Base-by-base conservation (phyloP, 495 filamentous ascomycete species). In the Aspergillus ellipticus region DNA sequence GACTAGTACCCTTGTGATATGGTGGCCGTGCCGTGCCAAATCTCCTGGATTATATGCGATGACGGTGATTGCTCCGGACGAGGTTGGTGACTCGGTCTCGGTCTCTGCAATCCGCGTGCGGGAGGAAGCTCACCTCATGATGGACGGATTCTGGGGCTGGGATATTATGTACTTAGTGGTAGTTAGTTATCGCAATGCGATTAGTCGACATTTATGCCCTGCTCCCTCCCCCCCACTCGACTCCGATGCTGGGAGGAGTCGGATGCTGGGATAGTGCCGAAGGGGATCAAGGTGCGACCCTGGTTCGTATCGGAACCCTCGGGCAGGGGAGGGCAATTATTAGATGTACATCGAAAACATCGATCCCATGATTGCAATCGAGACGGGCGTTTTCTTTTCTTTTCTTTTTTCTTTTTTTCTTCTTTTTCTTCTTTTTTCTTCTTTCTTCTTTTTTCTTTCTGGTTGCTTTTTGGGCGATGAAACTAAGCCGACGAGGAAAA, bases 261-360 rank as follows among this genome's bases (percentile, higher is more conserved):
- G 35, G 35, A 15, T 15, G n/a, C 35, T 39, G 35, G 35, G 35
- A 39, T 39, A 39, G 35, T 13, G 35, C 45, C 22, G 45, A 24
- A 48, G 45, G 21, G 45, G 11, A 16, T 28, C 45, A 48, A 26
- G 43, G 16, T 16, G 45, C 17, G 28, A 48, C 45, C 45, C 45
- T 48, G 45, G 45, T 48, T 47, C 17, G 45, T 48, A 48, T 48
- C 45, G 45, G 45, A 24, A 28, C 16, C 28, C 45, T 48, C 45
- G 45, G 45, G 28, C 45, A 48, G 24, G 45, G 45, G 45, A 24
- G 45, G 45, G 45, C 45, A 48, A 48, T 47, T 48, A 48, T 48
- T 48, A 26, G 45, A 48, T 48, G 45, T 17, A 29, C 28, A 7
- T 19, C 21, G 20, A 19, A 10, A 15, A 26, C 22, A 28, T 28